phyloP scores from a whole-genome alignment of 495 filamentous ascomycete species.

The Neurospora intermedia region DNA sequence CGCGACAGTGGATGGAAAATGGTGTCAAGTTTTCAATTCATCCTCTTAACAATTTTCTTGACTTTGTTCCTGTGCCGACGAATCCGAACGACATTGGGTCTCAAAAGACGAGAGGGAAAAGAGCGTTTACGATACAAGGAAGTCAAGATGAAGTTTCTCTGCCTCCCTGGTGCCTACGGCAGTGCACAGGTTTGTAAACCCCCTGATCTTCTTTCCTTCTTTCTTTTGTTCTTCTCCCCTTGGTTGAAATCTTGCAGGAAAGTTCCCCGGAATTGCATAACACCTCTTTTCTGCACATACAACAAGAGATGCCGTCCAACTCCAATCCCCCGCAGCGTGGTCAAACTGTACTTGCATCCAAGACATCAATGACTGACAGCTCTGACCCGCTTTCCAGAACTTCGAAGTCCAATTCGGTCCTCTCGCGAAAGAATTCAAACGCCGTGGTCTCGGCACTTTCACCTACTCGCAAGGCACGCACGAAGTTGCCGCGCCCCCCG shows the following conservation, averaged over 20 bases:
- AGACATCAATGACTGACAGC: neutral
- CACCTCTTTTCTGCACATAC: neutral
- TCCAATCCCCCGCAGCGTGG: neutral
- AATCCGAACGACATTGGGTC: neutral
- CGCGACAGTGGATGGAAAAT: neutral
- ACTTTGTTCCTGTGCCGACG: neutral
- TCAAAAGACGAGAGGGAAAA: constrained; percentile 3
- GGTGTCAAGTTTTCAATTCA: neutral
- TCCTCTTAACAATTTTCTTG: neutral
- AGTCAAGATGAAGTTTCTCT: constrained; percentile 18
- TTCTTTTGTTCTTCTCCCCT: neutral
- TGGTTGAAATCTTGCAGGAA: neutral
- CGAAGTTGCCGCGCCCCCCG: constrained; percentile 32
- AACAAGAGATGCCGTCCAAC: neutral
- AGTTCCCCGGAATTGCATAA: neutral
- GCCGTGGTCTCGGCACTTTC: constrained; percentile 33
- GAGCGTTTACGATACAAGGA: neutral
- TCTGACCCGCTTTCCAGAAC: constrained; percentile 24
- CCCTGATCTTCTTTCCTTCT: neutral
- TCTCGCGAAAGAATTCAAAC: constrained; percentile 33
- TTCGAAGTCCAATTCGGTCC: constrained; percentile 44
- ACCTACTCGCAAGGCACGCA: constrained; percentile 37
- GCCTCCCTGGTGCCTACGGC: constrained; percentile 30
- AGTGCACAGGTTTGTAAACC: constrained; percentile 25
- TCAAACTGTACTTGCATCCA: neutral